Base-by-base conservation (phyloP, 2,329 filamentous ascomycete species). In the Scytalidium sp. region DNA sequence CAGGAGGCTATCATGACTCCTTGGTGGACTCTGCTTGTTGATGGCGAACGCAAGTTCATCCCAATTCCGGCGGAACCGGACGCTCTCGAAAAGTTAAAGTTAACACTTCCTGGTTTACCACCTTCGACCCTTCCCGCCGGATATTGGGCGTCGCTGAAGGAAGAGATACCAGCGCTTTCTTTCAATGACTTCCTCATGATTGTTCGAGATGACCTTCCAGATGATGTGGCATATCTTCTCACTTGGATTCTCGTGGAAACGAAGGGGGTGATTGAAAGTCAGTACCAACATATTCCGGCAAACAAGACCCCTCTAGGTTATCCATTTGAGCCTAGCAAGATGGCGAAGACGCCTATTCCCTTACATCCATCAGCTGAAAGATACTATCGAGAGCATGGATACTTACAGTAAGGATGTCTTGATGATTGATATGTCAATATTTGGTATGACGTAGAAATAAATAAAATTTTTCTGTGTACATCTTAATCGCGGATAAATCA, bases 1-100 rank as follows among this genome's bases (percentile, higher is more conserved):
- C 48, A 50, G 36, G 48, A 50, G 29, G 48, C 48, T 9, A 50
- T 50, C 32, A 50, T 50, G 48, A 50, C 48, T 6, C 43, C 48
- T 25, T 50, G 48, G 48, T 50, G 48, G 48, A 29, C 19, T 13
- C 17, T 41, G 15, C 19, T 46, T 17, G 47, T 50, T 8, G 43
- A 50, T 17, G n/a, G n/a, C 9, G 45, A 46, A 21, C 43, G 42
- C 19, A 47, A 47, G 17, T 25, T 46, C 20, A 36, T 46, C 21
- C 48, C 48, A 19, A 50, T 50, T 36, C 48, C 43, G n/a, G 43
- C 29, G 10, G 48, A 50, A 44, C 22, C 20, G 43, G 22, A 32
- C 19, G 19, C 9, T n/a, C 15, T 46, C 10, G n/a, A n/a, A n/a
- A n/a, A n/a, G n/a, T n/a, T n/a, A n/a, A n/a, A n/a, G 19, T 19